Percentiles rank a stretch among this genome's conserved stretches.
These are phyloP conservation scores for Senecio squalidus DNA, from an alignment of 140 eudicot genomes.

Conservation along the genomic window DNA sequence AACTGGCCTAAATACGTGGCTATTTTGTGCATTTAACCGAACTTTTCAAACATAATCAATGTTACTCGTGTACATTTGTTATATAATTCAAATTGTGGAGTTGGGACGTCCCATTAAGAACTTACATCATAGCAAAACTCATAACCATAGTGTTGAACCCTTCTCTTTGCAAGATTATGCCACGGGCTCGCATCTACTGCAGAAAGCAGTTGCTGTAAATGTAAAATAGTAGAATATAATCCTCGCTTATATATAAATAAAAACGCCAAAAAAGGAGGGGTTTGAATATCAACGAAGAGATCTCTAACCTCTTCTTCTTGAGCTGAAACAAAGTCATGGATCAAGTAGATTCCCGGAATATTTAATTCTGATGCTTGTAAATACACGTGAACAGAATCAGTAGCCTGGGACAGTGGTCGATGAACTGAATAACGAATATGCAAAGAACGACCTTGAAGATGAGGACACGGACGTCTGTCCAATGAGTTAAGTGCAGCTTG, in stretches of 20 bases:
- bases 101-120: constrained; percentile 4
- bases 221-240: neutral
- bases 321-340: constrained; percentile 71
- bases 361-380: constrained; percentile 65
- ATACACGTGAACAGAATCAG: constrained; percentile 51
- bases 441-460: constrained; percentile 73
- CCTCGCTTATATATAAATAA: neutral
- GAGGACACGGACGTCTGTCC: constrained; percentile 49
- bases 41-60: neutral
- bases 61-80: neutral
- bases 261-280: neutral
- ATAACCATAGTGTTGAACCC: constrained; percentile 97
- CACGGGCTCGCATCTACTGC: constrained; percentile 89
- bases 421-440: constrained; percentile 74
- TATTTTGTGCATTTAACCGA: neutral
- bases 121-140: constrained; percentile 86
- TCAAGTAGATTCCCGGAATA: constrained; percentile 78
- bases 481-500: constrained; percentile 60
- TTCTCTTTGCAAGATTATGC: constrained; percentile 89
- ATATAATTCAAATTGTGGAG: neutral
- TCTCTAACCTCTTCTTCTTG: constrained; percentile 76
- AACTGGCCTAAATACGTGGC: neutral
- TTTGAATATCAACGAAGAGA: constrained; percentile 6
- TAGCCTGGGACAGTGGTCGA: constrained; percentile 47
- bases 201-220: constrained; percentile 72